These are phyloP conservation scores for Euphorbia schlechtendalii DNA, from an alignment of 441 rosid genomes.

Conservation along the genomic window DNA sequence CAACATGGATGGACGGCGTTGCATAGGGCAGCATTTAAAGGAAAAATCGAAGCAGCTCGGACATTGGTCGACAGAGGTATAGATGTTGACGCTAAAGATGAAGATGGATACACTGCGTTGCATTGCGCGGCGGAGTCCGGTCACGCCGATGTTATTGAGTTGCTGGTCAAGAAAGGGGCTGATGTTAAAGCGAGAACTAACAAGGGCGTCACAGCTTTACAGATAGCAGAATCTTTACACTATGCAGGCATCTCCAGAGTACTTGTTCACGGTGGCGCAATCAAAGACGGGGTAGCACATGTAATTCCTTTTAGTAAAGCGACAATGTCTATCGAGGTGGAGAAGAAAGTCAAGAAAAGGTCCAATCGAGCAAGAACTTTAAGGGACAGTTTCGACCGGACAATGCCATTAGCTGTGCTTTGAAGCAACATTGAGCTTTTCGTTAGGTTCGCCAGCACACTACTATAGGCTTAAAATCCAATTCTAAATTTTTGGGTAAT, in stretches of 20 bases:
- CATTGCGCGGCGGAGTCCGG: constrained; percentile 61
- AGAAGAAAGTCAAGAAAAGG: constrained; percentile 31
- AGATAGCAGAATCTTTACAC: constrained; percentile 49
- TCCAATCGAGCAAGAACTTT: constrained; percentile 21
- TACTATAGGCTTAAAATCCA: background rate
- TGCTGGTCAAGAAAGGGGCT: constrained; percentile 48
- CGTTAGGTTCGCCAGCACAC: constrained; percentile 3
- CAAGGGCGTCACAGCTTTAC: constrained; percentile 36
- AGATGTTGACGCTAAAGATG: constrained; percentile 50
- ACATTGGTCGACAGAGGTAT: constrained; percentile 45
- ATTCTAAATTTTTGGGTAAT: constrained; percentile 1
- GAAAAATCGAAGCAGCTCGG: constrained; percentile 33
- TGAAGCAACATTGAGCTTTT: constrained; percentile 4
- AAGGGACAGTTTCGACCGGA: constrained; percentile 36
- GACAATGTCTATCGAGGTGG: constrained; percentile 14
- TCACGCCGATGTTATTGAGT: constrained; percentile 38
- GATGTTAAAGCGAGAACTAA: constrained; percentile 49
- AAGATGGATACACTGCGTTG: constrained; percentile 58
- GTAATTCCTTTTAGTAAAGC: constrained; percentile 11
- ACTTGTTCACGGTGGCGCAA: constrained; percentile 34
- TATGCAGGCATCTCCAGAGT: constrained; percentile 48
- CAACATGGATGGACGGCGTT: constrained; percentile 66
- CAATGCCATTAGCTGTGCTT: constrained; percentile 34
- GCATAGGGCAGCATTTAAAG: constrained; percentile 59
- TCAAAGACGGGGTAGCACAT: constrained; percentile 22